Base-by-base conservation (phyloP, 495 filamentous ascomycete genomes). In the Annulohypoxylon bovei region DNA sequence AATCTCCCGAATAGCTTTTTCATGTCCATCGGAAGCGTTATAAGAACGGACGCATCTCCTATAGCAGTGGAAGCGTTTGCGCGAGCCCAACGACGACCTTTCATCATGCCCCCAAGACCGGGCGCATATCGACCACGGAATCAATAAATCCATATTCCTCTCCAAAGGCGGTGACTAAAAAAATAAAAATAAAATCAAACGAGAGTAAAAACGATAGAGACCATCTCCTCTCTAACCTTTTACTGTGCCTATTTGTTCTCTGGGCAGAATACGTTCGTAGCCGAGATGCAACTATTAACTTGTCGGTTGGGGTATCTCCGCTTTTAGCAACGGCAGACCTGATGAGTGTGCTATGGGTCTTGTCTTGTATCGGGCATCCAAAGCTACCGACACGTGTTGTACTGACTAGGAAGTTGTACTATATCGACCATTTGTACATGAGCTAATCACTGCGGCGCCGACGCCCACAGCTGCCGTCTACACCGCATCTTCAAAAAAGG, bases 1-100 rank as follows among this genome's bases (percentile, higher is more conserved):
- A 16, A 77, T 47, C n/a, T 18, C 33, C 25, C 66, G 70, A 49
- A 49, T 58, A 99, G 95, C 20, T 97, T 98, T 80, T 99, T 99
- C 86, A 99, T 99, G 95, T 94, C 92, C 37, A 97, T 99, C 74
- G 95, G 95, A 67, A 97, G 92, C 70, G 93, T 95, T 18, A 98
- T 99, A 73, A 91, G 95, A 76, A 91, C 93, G 16, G 94, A 97
- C 71, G 79, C 82, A 54, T 90, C 90, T 0, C 87, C 88, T 5
- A 84, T 88, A 37, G 78, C 86, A 6, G 82, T 83, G 33, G 88
- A 92, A 76, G 86, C 87, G 6, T 92, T 89, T 74, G 78, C 84
- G 33, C 82, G 82, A 73, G 85, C 88, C 14, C 83, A 87, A 74
- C 80, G 87, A 68, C 79, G 84, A 32, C 88, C 90, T 12, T 83